A percentile compares a stretch with the other conserved stretches of the same genome.
phyloP scores from a whole-genome alignment of 2,329 filamentous ascomycete species.

The Apiospora hydei region DNA sequence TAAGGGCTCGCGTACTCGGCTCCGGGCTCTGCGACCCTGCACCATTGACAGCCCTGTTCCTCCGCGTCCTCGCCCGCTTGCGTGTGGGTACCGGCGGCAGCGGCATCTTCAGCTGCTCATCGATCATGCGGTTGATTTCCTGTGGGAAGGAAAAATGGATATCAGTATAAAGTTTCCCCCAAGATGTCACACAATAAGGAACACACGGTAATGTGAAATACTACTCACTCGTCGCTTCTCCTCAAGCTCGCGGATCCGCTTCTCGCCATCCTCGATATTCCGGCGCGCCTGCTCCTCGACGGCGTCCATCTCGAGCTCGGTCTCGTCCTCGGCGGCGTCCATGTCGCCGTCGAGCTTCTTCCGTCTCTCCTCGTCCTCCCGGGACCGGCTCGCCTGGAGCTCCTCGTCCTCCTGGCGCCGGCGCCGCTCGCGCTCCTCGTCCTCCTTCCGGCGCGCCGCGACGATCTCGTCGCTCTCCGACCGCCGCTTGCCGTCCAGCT shows the following conservation, averaged over 20 bases:
- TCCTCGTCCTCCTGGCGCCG: constrained; percentile 48
- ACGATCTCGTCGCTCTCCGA: constrained; percentile 43
- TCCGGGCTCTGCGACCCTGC: not conserved
- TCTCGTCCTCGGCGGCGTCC: constrained; percentile 44
- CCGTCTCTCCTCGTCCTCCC: constrained; percentile 43
- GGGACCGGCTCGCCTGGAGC: constrained; percentile 35
- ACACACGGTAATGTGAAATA: not conserved
- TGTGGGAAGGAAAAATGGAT: constrained; percentile 27
- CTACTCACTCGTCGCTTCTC: constrained; percentile 42
- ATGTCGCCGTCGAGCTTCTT: constrained; percentile 41
- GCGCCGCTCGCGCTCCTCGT: constrained; percentile 48
- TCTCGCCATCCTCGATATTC: constrained; percentile 41
- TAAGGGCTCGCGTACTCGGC: constrained; percentile 16
- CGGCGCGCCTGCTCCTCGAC: constrained; percentile 43
- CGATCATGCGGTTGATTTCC: constrained; percentile 53
- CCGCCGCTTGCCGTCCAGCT: constrained; percentile 40
- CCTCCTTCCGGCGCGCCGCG: constrained; percentile 48
- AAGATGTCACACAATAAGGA: not conserved
- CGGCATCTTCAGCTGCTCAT: constrained; percentile 48
- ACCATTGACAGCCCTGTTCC: constrained; percentile 1
- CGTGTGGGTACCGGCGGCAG: constrained; percentile 37
- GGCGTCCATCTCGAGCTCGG: constrained; percentile 43
- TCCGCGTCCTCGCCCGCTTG: constrained; percentile 2
- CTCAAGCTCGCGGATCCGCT: constrained; percentile 44
- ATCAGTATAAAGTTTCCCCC: not conserved